Evolutionary conservation across 1,284 basidiomycete species (phyloP).

Genomic region (Ustilago esculenta): DNA sequence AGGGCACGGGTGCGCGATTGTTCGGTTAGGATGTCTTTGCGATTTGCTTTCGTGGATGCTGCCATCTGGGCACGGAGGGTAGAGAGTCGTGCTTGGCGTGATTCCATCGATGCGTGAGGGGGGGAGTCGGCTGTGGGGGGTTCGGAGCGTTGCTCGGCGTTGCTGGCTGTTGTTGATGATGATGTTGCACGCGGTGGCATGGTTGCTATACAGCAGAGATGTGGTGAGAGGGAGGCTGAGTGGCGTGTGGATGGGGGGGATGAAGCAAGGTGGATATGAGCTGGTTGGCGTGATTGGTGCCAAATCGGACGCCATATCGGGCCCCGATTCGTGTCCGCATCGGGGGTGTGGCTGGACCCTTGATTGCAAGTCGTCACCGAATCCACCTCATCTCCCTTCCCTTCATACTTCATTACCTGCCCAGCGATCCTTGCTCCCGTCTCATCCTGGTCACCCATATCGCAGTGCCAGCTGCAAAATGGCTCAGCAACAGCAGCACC

Average conservation of each 20-base stretch:
- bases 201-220: neutral
- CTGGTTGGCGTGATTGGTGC: conserved; percentile 1
- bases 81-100: conserved; percentile 28
- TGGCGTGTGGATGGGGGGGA: too few species aligned
- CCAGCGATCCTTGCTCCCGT: neutral
- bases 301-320: too few species aligned
- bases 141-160: neutral
- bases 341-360: too few species aligned
- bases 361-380: conserved; percentile 9
- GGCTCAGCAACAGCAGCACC: too few species aligned
- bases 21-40: conserved; percentile 49
- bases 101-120: conserved; percentile 21
- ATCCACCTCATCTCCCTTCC: conserved; percentile 5
- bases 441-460: too few species aligned
- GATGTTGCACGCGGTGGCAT: conserved; percentile 34
- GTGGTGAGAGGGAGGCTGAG: too few species aligned
- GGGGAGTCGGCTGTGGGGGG: neutral
- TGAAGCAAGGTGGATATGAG: neutral
- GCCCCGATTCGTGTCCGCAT: too few species aligned
- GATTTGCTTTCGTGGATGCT: conserved; percentile 57
- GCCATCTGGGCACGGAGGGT: conserved; percentile 34
- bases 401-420: neutral
- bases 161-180: conserved; percentile 21
- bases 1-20: conserved; percentile 42
- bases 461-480: too few species aligned